Conservation (phyloP, 768 basidiomycete genomes). For the Mrakia frigida region DNA sequence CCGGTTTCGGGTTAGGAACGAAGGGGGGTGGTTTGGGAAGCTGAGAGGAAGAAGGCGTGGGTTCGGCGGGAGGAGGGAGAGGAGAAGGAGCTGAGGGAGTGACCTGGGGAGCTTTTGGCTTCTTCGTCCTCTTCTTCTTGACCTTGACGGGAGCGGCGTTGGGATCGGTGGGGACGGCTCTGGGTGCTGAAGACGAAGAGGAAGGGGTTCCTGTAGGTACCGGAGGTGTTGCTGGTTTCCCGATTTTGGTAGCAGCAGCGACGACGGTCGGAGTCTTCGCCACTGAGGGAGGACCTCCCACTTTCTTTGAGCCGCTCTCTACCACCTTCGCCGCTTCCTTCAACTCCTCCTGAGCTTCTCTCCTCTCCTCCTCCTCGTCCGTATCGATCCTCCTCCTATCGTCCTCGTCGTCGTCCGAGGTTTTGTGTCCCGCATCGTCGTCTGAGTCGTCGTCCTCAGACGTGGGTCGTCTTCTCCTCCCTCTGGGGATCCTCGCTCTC, state of each 20-base stretch:
- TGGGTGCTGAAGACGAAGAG: not conserved
- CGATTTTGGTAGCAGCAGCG: not conserved
- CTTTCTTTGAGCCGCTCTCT: not conserved
- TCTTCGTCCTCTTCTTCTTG: slow-evolving; percentile 13
- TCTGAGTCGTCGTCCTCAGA: not conserved
- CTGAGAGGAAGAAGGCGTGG: not conserved
- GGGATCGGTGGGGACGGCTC: not conserved
- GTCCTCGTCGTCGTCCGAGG: slow-evolving; percentile 12
- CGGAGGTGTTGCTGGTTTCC: not conserved
- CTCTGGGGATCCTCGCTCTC: slow-evolving; percentile 9
- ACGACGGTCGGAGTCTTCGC: not conserved
- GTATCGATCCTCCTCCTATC: slow-evolving; percentile 5
- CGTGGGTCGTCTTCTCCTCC: not conserved
- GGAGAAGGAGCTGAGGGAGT: not conserved
- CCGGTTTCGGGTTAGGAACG: not conserved
- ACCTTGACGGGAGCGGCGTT: not conserved
- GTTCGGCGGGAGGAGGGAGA: not conserved
- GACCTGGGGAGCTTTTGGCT: slow-evolving; percentile 2
- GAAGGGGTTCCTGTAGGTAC: not conserved
- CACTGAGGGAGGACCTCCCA: not conserved
- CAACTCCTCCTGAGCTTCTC: not conserved
- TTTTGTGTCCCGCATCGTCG: not conserved
- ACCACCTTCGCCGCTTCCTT: not conserved
- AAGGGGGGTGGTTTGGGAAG: not conserved
- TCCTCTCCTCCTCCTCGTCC: slow-evolving; percentile 11